Evolutionary conservation across 2,329 filamentous ascomycete species (phyloP), one percentile per base, ranked within the genome.

Genomic region (Neurospora crassa): DNA sequence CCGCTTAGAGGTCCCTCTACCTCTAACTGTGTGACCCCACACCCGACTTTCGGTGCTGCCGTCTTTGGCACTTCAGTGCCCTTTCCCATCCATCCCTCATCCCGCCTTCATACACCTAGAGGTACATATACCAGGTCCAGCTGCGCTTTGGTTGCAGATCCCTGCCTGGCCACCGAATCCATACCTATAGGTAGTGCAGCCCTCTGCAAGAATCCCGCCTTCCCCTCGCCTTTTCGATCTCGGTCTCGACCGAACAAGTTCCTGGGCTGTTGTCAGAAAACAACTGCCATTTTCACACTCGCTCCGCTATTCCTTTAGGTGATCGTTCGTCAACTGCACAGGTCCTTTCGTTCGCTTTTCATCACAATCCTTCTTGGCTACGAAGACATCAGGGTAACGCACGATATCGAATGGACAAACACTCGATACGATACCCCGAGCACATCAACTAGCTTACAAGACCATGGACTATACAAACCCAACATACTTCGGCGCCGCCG

Each of bases 381-480:
- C 69, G 34, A 70, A 67, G n/a, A 34, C 34, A n/a, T 24, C 18
- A 67, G 63, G 12, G 34, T 24, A 24, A 16, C n/a, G 24, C 47
- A 34, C 20, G 41, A 53, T 41, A 70, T 29, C 37, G 12, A 41
- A 67, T 40, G 37, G 24, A 53, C 18, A 67, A 47, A 41, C 53
- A 70, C 68, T 37, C 45, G 18, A 40, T 69, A 53, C 53, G 16
- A 63, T 18, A 63, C 53, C 14, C 47, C 16, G 53, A 63, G 53
- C 53, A 34, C 29, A 63, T 18, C 53, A 63, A 63, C 29, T 37
- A 63, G 53, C 53, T 37, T 63, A 63, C 18, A 8, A 63, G 72
- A 70, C 72, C 70, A 88, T 88, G 86, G 85, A 88, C 78, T 88
- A 85, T 79, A 81, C 84, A 67, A 86, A 85, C 74, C 80, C 82